Evolutionary conservation across 2,329 filamentous ascomycete species (phyloP), one percentile per base, ranked within the genome.

Genomic region (Trichoderma citrinoviride): DNA sequence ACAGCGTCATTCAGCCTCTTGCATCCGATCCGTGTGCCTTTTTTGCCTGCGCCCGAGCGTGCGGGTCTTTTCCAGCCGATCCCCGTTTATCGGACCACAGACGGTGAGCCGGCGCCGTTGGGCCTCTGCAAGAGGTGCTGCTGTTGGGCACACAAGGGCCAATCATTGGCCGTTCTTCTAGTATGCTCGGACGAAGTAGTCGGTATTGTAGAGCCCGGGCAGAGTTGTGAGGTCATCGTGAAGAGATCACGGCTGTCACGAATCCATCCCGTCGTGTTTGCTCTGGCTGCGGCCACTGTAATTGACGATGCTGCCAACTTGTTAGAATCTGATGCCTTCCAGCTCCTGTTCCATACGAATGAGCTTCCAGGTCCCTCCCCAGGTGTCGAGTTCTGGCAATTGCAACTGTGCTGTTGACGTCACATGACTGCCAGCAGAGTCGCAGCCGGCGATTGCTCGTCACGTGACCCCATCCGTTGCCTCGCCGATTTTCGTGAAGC

Each of bases 41-140:
- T 21, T 1, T 58, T 29, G 23, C 44, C 23, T 23, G 27, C 23
- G 27, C 43, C 29, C 21, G 44, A 60, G 37, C 17, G 29, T 25
- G 56, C 56, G 56, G 56, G 56, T 41, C 55, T 37, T 27, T n/a
- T 40, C 7, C 43, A 60, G 43, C 43, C 55, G 55, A 58, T 44
- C 55, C 43, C 25, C 52, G 52, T 55, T 47, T 23, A 49, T 60
- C 19, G 56, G 29, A 49, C 29, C 23, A 40, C 6, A 53, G 50
- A 53, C 52, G n/a, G 33, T 33, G 23, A 23, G 41, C 52, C 52
- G 52, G 52, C 52, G 33, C 52, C 52, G 52, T 55, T 37, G 33
- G 52, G 37, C 19, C 52, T 55, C 37, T 43, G 29, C 29, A 37
- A 37, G 33, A 37, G 10, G 33, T 37, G 33, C 33, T 14, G 10